phyloP scores from a whole-genome alignment of 345 rosid species.

The Euphorbia tirucalli region DNA sequence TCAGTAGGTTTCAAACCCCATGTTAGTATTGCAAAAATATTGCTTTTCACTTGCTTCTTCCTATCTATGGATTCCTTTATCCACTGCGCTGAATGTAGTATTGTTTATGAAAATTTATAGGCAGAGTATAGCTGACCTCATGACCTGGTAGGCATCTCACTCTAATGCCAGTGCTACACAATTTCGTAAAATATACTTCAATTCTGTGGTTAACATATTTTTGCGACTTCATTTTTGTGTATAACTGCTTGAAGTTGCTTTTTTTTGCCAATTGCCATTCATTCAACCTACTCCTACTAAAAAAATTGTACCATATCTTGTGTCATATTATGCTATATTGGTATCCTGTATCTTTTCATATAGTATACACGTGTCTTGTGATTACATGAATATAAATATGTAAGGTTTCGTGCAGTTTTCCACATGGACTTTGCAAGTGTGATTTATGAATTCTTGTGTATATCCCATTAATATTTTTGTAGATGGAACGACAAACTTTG shows the following conservation, averaged over 20 bases:
- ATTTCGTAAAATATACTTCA: not conserved
- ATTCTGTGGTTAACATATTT: not conserved
- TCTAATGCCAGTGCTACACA: not conserved
- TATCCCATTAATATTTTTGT: conserved; percentile 12
- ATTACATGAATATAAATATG: not conserved
- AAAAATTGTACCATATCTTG: not conserved
- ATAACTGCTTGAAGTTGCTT: not conserved
- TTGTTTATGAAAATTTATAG: not conserved
- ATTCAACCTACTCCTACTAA: too few species aligned
- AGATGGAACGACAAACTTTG: conserved; percentile 98
- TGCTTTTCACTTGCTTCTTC: too few species aligned
- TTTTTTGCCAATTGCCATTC: too few species aligned
- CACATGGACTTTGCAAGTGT: too few species aligned
- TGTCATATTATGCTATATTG: not conserved
- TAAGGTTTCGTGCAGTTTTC: too few species aligned
- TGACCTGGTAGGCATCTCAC: not conserved
- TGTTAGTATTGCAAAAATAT: too few species aligned
- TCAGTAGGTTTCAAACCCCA: too few species aligned
- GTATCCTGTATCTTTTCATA: not conserved
- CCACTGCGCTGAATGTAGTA: too few species aligned
- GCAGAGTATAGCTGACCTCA: not conserved
- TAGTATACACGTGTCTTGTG: not conserved
- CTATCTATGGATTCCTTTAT: too few species aligned
- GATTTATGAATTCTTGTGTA: not conserved
- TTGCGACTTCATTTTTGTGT: not conserved